A percentile compares a stretch with the other conserved stretches of the same genome.
phyloP scores from a whole-genome alignment of 805 yeast genomes.

The Tetrapisispora nanseiensis region DNA sequence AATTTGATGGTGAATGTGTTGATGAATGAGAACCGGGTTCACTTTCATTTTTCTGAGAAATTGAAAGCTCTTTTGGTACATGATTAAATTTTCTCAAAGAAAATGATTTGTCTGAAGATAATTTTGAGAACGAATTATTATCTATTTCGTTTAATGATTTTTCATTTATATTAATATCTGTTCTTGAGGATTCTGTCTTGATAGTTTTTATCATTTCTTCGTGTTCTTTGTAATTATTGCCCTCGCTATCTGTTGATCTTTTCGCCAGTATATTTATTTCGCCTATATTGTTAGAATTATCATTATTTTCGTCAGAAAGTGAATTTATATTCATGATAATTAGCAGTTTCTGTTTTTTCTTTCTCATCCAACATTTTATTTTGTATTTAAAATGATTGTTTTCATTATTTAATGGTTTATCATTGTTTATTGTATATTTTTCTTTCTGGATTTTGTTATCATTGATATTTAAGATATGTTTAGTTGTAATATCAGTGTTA shows the following conservation, averaged over 20 bases:
- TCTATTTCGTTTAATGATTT: neutral
- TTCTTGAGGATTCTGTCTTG: no score
- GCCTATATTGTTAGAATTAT: neutral
- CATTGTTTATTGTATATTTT: neutral
- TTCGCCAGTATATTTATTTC: neutral
- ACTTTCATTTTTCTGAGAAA: neutral
- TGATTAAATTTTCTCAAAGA: neutral
- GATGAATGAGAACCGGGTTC: neutral
- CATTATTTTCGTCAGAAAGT: neutral
- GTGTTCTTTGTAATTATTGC: no score
- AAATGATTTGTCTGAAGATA: neutral
- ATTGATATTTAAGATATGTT: neutral
- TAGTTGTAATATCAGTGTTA: neutral
- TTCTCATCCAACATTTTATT: slow-evolving; percentile 1
- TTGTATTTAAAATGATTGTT: neutral
- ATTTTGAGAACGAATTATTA: neutral
- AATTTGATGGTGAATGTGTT: neutral
- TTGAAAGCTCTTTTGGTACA: neutral
- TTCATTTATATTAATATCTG: no score
- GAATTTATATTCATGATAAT: neutral
- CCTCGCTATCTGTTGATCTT: no score
- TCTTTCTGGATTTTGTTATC: neutral
- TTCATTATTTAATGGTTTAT: neutral
- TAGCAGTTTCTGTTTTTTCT: neutral
- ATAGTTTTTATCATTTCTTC: no score